Conservation (phyloP, 805 yeast species). For the Nakazawaea ernobii region DNA sequence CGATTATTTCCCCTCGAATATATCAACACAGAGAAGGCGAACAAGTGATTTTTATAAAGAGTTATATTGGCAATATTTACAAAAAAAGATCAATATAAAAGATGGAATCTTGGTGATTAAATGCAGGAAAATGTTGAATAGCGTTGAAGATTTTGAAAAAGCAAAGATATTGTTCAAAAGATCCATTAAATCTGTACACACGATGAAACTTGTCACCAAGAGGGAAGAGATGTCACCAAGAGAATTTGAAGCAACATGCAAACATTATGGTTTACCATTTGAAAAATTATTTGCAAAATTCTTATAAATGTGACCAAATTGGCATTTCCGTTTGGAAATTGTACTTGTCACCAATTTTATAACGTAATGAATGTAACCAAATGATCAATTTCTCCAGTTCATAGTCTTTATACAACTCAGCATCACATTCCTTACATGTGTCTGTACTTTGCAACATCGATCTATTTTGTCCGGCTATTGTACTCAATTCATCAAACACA, state of each 20-base stretch:
- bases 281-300: neutral
- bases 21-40: constrained; percentile 10
- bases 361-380: constrained; percentile 44
- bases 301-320: constrained; percentile 33
- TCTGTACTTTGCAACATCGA: constrained; percentile 16
- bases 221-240: neutral
- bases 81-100: neutral
- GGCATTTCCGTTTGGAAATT: constrained; percentile 40
- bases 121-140: constrained; percentile 3
- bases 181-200: neutral
- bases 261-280: constrained; percentile 2
- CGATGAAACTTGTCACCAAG: neutral
- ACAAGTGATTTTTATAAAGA: constrained; percentile 1
- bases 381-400: constrained; percentile 26
- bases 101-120: constrained; percentile 1
- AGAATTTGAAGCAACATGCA: neutral
- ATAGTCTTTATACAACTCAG: constrained; percentile 25
- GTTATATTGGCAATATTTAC: neutral
- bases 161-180: neutral
- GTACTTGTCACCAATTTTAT: constrained; percentile 23
- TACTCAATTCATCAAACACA: constrained; percentile 12
- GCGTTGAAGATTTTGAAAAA: neutral
- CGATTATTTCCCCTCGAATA: constrained; percentile 30
- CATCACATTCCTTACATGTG: constrained; percentile 30
- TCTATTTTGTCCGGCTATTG: constrained; percentile 13